Base-by-base conservation (phyloP, 1,284 basidiomycete species). In the Tilletiopsis washingtonensis region DNA sequence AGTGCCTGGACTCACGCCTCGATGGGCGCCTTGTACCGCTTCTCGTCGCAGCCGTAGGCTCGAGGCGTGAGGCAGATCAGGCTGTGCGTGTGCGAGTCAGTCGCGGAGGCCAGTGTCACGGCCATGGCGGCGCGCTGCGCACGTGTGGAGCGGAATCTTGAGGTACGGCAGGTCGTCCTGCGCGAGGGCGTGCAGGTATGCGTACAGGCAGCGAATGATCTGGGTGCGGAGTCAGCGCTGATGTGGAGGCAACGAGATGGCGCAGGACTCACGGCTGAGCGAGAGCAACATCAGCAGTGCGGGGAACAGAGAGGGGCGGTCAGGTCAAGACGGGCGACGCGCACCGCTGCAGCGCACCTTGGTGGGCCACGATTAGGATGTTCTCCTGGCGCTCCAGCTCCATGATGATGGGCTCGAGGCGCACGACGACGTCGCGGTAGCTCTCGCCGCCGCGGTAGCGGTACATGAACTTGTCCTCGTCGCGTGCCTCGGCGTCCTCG, bases 381-480 rank as follows among this genome's bases (percentile, higher is more conserved):
- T 98, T 96, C 74, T 93, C 87, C 74, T 96, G 91, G 47, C 94
- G 79, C 74, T 99, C 94, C 17, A 98, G 81, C 75, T 99, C 94
- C 88, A 98, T 97, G 64, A 99, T 97, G 47, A 97, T 87, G 12
- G 94, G 94, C 73, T 99, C 94, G 23, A 99, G 79, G 25, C 93
- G 83, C 5, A 91, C 83, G n/a, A 97, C 90, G 5, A 77, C 75
- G 71, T 96, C 91, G 21, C 91, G 82, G 74, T 96, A 96, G 4
- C 89, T 91, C 74, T 96, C 94, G 47, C 94, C 93, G 17, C 83
- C 84, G 74, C 75, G 62, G 75, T 97, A 97, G 21, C 94, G 83
- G 74, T 99, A 99, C 76, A 98, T 98, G 77, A 96, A 99, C 76
- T 99, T 99, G 78, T 99, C 94, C 44, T 98, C 91, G 69, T 98